phyloP scores from a whole-genome alignment of 192 early-diverging fungal species.

The Borealophlyctis nickersoniae region DNA sequence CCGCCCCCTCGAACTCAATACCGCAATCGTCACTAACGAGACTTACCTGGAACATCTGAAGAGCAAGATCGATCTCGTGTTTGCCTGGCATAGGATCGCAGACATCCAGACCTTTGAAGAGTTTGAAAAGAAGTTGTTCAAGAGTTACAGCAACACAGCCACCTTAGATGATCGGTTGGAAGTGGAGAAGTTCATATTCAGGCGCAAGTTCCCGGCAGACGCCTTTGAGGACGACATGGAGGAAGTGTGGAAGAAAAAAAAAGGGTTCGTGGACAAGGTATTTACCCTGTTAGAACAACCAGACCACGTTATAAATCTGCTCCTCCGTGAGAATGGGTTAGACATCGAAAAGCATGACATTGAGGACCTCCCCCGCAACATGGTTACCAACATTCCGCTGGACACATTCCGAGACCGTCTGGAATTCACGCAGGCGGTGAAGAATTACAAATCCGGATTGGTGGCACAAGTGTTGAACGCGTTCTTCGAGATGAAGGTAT shows the following conservation, averaged over 20 bases:
- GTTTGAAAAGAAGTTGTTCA: not conserved
- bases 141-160: slow-evolving; percentile 7
- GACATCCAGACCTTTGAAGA: not conserved
- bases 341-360: not conserved
- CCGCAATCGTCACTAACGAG: not conserved
- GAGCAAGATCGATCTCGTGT: not conserved
- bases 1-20: not conserved
- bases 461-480: slow-evolving; percentile 10
- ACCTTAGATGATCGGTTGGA: slow-evolving; percentile 11
- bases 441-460: slow-evolving; percentile 2
- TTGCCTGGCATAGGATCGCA: slow-evolving; percentile 13
- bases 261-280: not conserved
- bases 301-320: slow-evolving; percentile 3
- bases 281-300: not conserved
- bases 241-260: not conserved
- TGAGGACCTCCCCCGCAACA: slow-evolving; percentile 4
- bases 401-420: slow-evolving; percentile 1
- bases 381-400: slow-evolving; percentile 6
- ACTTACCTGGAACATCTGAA: slow-evolving; percentile 2
- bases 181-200: slow-evolving; percentile 8
- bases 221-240: slow-evolving; percentile 1
- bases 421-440: not conserved
- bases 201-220: not conserved
- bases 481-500: slow-evolving; percentile 15
- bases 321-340: slow-evolving; percentile 4